Evolutionary conservation across 768 basidiomycete genomes (phyloP).

Genomic region (Suillus americanus): DNA sequence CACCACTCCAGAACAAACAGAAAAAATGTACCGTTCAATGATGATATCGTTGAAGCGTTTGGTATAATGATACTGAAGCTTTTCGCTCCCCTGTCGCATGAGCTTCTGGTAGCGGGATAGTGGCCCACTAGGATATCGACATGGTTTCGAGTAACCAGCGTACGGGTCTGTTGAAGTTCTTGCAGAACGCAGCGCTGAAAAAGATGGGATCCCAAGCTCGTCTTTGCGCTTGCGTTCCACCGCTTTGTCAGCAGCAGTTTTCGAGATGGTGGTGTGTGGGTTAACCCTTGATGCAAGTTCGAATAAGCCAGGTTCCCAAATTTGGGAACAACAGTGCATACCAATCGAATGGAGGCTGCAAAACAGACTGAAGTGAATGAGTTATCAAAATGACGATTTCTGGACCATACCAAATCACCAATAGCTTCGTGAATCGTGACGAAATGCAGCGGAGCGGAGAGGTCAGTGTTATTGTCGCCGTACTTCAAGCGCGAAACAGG

Average conservation of each 20-base stretch:
- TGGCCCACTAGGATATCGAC: conserved; percentile 44
- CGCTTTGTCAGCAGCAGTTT: conserved; percentile 33
- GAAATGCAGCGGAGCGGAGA: conserved; percentile 56
- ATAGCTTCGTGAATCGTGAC: conserved; percentile 68
- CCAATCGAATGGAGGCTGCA: conserved; percentile 73
- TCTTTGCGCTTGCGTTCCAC: conserved; percentile 36
- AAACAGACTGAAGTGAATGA: conserved; percentile 8
- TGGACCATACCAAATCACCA: conserved; percentile 57
- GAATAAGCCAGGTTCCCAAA: conserved; percentile 1
- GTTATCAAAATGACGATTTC: conserved; percentile 4
- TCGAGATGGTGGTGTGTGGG: conserved; percentile 44
- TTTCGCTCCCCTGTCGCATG: conserved; percentile 32
- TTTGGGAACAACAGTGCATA: conserved; percentile 20
- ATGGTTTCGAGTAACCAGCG: conserved; percentile 50
- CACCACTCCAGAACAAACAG: neutral
- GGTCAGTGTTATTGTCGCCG: conserved; percentile 33
- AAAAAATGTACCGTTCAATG: conserved; percentile 50
- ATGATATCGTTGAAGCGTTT: conserved; percentile 36
- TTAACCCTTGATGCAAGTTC: conserved; percentile 45
- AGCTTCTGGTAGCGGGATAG: conserved; percentile 41
- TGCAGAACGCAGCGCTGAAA: conserved; percentile 35
- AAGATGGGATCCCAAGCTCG: conserved; percentile 43
- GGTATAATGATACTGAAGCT: conserved; percentile 60
- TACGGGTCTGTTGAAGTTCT: conserved; percentile 15
- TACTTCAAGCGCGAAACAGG: conserved; percentile 46